Percentiles rank a stretch among this genome's conserved stretches.
Conservation (phyloP, 2,329 filamentous ascomycete species). For the Malbranchea zuffiana region DNA sequence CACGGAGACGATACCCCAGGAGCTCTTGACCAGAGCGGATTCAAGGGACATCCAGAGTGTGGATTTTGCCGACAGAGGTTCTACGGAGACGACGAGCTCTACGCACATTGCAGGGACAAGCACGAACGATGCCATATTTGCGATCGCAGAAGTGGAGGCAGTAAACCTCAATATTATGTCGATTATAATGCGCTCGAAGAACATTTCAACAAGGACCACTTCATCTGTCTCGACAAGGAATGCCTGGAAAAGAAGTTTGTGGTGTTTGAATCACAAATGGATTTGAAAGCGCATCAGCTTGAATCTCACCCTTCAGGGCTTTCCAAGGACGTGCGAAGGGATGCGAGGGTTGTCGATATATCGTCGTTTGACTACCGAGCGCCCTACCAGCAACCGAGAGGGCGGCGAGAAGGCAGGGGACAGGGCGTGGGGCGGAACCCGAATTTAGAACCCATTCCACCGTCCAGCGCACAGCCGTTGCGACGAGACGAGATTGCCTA, state of each 20-base stretch:
- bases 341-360: constrained; percentile 77
- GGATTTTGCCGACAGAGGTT: constrained; percentile 85
- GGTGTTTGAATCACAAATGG: constrained; percentile 89
- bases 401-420: constrained; percentile 45
- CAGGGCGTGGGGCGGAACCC: constrained; percentile 68
- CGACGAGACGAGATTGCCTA: constrained; percentile 81
- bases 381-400: constrained; percentile 55
- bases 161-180: constrained; percentile 78
- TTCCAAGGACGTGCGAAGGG: constrained; percentile 72
- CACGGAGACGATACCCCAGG: constrained; percentile 85
- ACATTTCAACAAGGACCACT: constrained; percentile 84
- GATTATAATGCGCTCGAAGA: constrained; percentile 78
- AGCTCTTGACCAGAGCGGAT: constrained; percentile 82
- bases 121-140: constrained; percentile 95
- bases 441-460: constrained; percentile 67
- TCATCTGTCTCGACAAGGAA: constrained; percentile 69
- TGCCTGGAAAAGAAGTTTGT: constrained; percentile 97
- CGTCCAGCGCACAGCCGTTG: constrained; percentile 67
- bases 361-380: constrained; percentile 70
- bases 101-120: constrained; percentile 81
- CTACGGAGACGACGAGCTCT: constrained; percentile 92
- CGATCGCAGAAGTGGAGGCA: constrained; percentile 52
- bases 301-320: constrained; percentile 67
- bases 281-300: constrained; percentile 86
- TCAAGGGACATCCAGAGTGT: constrained; percentile 90